Conservation (phyloP, 192 early-diverging fungal species). For the Oehlia diaphana region DNA sequence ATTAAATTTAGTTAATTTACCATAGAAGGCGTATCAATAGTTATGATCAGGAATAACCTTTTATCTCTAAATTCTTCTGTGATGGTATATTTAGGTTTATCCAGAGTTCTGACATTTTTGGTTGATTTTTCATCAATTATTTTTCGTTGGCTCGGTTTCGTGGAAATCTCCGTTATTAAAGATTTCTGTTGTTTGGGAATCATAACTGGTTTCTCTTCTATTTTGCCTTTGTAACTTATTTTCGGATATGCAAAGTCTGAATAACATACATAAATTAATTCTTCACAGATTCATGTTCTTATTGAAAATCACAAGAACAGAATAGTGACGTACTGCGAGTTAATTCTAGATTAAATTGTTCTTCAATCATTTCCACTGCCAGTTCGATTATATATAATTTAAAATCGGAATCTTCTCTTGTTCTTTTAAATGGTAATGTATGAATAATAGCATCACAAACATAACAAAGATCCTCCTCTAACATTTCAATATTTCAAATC, state of each 20-base stretch:
- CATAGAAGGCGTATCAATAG: slow-evolving; percentile 11
- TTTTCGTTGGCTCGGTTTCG: neutral
- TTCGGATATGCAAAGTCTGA: slow-evolving; percentile 20
- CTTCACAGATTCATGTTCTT: neutral
- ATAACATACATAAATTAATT: neutral
- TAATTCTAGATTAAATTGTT: slow-evolving; percentile 55
- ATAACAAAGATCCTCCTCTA: slow-evolving; percentile 42
- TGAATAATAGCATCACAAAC: slow-evolving; percentile 74
- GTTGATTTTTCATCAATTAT: neutral
- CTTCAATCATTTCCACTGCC: slow-evolving; percentile 66
- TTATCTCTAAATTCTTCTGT: neutral
- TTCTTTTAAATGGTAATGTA: slow-evolving; percentile 51
- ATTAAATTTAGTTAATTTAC: neutral
- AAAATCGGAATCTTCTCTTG: slow-evolving; percentile 60
- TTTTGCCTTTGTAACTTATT: neutral
- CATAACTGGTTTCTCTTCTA: slow-evolving; percentile 4
- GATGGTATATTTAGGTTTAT: slow-evolving; percentile 20
- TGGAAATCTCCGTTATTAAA: slow-evolving; percentile 8
- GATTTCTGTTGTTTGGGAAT: slow-evolving; percentile 8
- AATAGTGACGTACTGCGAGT: slow-evolving; percentile 53
- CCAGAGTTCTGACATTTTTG: neutral
- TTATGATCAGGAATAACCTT: neutral
- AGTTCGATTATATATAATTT: slow-evolving; percentile 69
- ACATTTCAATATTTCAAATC: slow-evolving; percentile 5
- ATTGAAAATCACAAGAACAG: neutral